phyloP scores from a whole-genome alignment of 768 basidiomycete species.

The Amanita brunnescens region DNA sequence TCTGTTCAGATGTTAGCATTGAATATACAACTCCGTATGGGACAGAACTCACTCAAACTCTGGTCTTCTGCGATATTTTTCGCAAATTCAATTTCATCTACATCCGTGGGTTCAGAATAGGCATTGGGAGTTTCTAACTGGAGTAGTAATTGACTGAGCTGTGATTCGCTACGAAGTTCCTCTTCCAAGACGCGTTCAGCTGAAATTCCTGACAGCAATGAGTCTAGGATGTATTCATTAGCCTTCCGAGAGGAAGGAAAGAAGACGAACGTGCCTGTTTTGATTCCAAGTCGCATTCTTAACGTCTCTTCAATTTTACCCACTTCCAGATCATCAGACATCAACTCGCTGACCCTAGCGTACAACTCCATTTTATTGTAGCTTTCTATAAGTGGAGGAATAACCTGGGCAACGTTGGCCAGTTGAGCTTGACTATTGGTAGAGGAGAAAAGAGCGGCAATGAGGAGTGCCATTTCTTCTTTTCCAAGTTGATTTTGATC shows the following conservation, averaged over 20 bases:
- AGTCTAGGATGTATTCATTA: background rate
- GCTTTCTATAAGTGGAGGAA: background rate
- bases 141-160: background rate
- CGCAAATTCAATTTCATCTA: constrained; percentile 3
- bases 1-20: background rate
- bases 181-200: background rate
- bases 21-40: background rate
- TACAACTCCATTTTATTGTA: background rate
- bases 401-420: background rate
- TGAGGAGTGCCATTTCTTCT: constrained; percentile 3
- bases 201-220: background rate
- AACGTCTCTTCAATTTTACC: background rate
- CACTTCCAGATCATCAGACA: background rate
- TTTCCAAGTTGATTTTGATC: background rate
- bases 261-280: background rate
- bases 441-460: constrained; percentile 2
- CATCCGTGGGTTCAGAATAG: background rate
- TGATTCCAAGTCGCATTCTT: background rate
- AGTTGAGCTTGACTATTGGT: background rate
- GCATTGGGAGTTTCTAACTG: background rate
- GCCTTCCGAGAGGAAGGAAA: background rate
- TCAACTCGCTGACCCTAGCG: background rate
- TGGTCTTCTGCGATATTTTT: constrained; percentile 1
- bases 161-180: background rate
- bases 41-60: constrained; percentile 2